These are phyloP conservation scores for Furcasterigmium sp. DNA, from an alignment of 2,329 filamentous ascomycete species.

Conservation along the genomic window DNA sequence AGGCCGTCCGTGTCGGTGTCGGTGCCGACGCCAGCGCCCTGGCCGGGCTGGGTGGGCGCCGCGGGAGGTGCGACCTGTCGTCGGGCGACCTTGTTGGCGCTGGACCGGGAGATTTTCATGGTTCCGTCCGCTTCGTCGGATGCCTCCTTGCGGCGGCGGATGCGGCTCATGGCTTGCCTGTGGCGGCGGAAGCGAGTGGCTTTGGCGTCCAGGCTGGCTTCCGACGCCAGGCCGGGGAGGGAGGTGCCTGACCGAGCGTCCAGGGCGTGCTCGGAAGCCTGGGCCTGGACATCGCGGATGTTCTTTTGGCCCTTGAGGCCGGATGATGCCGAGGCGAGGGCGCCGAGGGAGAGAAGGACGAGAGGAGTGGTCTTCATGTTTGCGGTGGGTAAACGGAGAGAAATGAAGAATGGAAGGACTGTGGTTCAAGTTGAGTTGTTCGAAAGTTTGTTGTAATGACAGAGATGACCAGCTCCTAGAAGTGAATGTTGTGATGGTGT, in stretches of 20 bases:
- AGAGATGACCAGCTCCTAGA: no score
- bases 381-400: background rate
- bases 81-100: background rate
- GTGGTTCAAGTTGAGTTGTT: background rate
- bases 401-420: no score
- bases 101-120: no score
- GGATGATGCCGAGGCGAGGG: background rate
- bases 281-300: background rate
- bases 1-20: background rate
- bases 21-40: background rate
- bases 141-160: background rate
- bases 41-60: background rate
- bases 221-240: background rate
- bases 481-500: no score
- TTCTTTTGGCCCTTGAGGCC: background rate
- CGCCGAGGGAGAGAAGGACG: background rate
- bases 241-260: background rate
- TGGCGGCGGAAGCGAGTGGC: background rate
- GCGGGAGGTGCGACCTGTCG: background rate
- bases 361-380: background rate
- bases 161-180: background rate
- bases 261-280: background rate
- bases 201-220: background rate
- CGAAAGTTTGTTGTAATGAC: no score
- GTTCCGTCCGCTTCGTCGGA: background rate